Base-by-base conservation (phyloP, 352 stramenopile species). In the Globisporangium polare region DNA sequence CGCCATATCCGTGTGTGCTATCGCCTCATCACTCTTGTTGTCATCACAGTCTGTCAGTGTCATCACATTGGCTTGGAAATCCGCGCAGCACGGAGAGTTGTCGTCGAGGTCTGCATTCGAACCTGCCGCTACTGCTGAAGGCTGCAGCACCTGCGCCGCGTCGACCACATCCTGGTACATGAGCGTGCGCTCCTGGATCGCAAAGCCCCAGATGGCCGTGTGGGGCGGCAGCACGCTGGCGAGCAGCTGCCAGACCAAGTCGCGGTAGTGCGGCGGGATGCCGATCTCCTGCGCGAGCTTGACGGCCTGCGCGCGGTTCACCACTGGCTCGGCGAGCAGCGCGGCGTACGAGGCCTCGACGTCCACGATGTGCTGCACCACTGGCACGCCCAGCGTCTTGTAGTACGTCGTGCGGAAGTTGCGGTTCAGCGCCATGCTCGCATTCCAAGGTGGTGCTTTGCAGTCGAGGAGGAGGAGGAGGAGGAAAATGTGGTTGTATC, bases 381-480 rank as follows among this genome's bases (percentile, higher is more conserved):
- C 80, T 8, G 85, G 85, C 58, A 94, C 86, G 47, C 86, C 86
- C 53, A 94, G 72, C 66, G 81, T 94, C 75, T 94, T 94, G 70
- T 94, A 94, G 66, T 94, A 94, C 41, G 83, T 92, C 67, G 80
- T 90, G 45, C 83, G 83, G 68, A 94, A 91, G 67, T 94, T 94
- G 56, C 77, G 69, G 60, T 67, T 89, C 51, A 89, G 62, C 59
- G 82, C 65, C 84, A 92, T 92, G 13, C 15, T 39, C 18, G 18
- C 18, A 20, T 22, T 43, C 12, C 37, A 43, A n/a, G 18, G 13
- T 24, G 17, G n/a, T 22, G 41, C n/a, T 8, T 13, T 43, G 13
- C 13, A 9, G 41, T 9, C 6, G 41, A 17, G 9, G 9, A 9
- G 41, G n/a, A n/a, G n/a, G n/a, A n/a, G n/a, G n/a, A n/a, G n/a